Conservation (phyloP, 345 rosid species). For the Eucalyptus sp. region DNA sequence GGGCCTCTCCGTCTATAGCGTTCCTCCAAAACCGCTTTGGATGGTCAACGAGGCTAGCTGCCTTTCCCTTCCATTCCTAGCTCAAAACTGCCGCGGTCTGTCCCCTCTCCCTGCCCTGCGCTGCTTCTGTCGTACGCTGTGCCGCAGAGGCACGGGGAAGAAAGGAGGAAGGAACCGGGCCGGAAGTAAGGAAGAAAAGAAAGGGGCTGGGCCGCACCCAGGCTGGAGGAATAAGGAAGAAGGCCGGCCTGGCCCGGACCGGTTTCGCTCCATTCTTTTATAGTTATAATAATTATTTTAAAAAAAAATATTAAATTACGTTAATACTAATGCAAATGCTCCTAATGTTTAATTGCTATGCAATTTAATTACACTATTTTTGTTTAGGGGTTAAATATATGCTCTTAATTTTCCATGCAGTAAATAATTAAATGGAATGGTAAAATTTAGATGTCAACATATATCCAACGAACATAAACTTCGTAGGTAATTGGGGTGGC, state of each 20-base stretch:
- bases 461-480: no score
- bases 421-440: no score
- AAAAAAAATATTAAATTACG: no score
- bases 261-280: background rate
- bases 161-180: background rate
- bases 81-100: background rate
- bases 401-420: background rate
- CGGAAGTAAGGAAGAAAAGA: background rate
- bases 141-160: background rate
- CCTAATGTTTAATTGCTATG: background rate
- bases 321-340: background rate
- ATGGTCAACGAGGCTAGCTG: background rate
- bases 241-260: background rate
- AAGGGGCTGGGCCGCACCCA: background rate
- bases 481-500: background rate
- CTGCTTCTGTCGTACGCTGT: background rate
- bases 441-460: no score
- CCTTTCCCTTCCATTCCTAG: background rate
- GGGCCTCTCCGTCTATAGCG: background rate
- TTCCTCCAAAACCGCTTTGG: background rate
- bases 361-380: background rate
- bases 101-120: background rate
- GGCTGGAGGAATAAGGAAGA: background rate
- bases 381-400: background rate
- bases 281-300: no score